These are phyloP conservation scores for Yamadazyma paraphyllophila DNA, from an alignment of 805 yeast genomes.

Conservation along the genomic window DNA sequence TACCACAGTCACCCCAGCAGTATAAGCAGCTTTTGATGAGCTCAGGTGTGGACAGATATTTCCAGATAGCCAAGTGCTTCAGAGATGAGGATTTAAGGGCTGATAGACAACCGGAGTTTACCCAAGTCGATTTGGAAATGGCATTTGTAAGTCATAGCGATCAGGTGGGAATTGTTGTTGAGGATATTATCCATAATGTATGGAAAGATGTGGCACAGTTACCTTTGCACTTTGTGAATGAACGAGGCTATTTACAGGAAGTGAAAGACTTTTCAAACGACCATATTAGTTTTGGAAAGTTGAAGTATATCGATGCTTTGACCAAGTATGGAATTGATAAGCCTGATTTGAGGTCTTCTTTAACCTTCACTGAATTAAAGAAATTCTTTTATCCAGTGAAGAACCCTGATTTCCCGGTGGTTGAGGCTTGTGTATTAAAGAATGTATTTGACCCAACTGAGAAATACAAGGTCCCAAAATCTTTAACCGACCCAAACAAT, in stretches of 20 bases:
- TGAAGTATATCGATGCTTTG: constrained; percentile 71
- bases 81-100: constrained; percentile 93
- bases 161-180: constrained; percentile 63
- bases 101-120: constrained; percentile 97
- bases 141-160: constrained; percentile 69
- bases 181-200: constrained; percentile 48
- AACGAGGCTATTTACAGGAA: constrained; percentile 20
- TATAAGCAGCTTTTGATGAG: constrained; percentile 95
- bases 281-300: constrained; percentile 30
- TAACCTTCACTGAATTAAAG: constrained; percentile 52
- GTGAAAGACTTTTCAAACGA: constrained; percentile 10
- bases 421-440: constrained; percentile 70
- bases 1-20: constrained; percentile 98
- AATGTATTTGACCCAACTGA: constrained; percentile 37
- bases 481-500: constrained; percentile 37
- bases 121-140: constrained; percentile 96
- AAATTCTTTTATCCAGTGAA: constrained; percentile 32
- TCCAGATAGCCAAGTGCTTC: constrained; percentile 90
- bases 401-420: constrained; percentile 52
- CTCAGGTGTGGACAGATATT: constrained; percentile 82
- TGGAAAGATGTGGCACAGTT: constrained; percentile 52
- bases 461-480: constrained; percentile 33
- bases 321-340: constrained; percentile 84
- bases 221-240: constrained; percentile 37
- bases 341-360: constrained; percentile 76